These are phyloP conservation scores for Boletus pseudo-olivaceus DNA, from an alignment of 768 basidiomycete species.

Conservation along the genomic window DNA sequence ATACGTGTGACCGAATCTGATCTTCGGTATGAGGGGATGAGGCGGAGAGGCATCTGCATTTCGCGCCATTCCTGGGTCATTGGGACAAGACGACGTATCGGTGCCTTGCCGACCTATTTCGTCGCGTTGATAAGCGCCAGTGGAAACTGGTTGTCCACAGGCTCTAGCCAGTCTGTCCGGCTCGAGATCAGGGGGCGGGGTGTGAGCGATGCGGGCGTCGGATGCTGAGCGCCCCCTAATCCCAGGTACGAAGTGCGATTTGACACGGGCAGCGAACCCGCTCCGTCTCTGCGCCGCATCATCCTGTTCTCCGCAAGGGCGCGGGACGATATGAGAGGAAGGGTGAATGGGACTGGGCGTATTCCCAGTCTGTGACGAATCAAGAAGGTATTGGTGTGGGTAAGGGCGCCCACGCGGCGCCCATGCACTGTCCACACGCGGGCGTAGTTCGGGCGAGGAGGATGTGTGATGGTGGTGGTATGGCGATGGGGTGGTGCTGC, in stretches of 20 bases:
- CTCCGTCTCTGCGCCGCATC: constrained; percentile 8
- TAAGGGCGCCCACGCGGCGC: constrained; percentile 20
- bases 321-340: constrained; percentile 12
- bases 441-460: constrained; percentile 23
- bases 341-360: neutral
- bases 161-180: constrained; percentile 29
- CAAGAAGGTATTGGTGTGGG: constrained; percentile 5
- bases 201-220: constrained; percentile 17
- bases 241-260: constrained; percentile 8
- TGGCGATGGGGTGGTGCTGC: constrained; percentile 4
- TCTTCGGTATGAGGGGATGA: constrained; percentile 17
- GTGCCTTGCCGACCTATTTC: constrained; percentile 1
- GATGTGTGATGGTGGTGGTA: constrained; percentile 22
- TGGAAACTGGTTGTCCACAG: constrained; percentile 21
- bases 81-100: neutral
- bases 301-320: constrained; percentile 11
- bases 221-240: constrained; percentile 22
- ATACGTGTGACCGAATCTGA: constrained; percentile 21
- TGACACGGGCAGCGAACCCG: constrained; percentile 14
- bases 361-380: constrained; percentile 6
- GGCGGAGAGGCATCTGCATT: neutral
- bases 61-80: neutral
- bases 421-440: constrained; percentile 20
- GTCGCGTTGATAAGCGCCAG: constrained; percentile 5
- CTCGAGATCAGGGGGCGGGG: constrained; percentile 28